Evolutionary conservation across 768 basidiomycete species (phyloP).

Genomic region (Boletus pseudopeckii): DNA sequence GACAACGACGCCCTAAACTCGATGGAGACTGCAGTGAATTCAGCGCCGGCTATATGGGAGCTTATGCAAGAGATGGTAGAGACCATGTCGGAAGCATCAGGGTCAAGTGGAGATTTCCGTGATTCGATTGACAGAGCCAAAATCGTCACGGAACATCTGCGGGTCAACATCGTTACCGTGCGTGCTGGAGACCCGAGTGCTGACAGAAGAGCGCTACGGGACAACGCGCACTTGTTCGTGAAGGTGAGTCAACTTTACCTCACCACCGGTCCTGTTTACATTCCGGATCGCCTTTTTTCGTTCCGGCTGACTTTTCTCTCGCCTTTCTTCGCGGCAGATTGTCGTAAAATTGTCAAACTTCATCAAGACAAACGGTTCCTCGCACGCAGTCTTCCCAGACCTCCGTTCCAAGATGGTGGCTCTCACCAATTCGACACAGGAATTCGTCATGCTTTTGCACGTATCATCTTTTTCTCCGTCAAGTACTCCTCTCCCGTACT

Average conservation of each 20-base stretch:
- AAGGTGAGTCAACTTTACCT: slow-evolving; percentile 50
- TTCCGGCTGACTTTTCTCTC: slow-evolving; percentile 3
- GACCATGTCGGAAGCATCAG: slow-evolving; percentile 48
- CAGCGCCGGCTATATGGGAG: slow-evolving; percentile 80
- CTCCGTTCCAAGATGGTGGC: slow-evolving; percentile 70
- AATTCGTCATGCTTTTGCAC: slow-evolving; percentile 82
- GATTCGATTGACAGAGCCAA: slow-evolving; percentile 62
- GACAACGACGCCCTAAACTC: slow-evolving; percentile 79
- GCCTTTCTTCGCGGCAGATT: slow-evolving; percentile 41
- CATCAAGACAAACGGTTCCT: slow-evolving; percentile 60
- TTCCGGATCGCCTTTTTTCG: background rate
- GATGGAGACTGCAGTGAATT: slow-evolving; percentile 72
- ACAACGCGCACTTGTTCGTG: slow-evolving; percentile 77
- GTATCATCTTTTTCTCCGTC: slow-evolving; percentile 76
- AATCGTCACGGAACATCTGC: slow-evolving; percentile 58
- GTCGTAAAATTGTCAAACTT: slow-evolving; percentile 75
- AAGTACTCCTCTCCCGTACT: slow-evolving; percentile 52
- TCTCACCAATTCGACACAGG: slow-evolving; percentile 81
- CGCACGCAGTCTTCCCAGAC: slow-evolving; percentile 52
- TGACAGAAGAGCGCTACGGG: slow-evolving; percentile 63
- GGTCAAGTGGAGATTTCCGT: slow-evolving; percentile 41
- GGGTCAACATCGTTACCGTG: slow-evolving; percentile 54
- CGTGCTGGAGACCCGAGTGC: slow-evolving; percentile 52
- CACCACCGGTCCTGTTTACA: background rate
- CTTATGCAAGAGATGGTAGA: slow-evolving; percentile 73